Conservation (phyloP, 2,329 filamentous ascomycete genomes). For the Zasmidium angulare region DNA sequence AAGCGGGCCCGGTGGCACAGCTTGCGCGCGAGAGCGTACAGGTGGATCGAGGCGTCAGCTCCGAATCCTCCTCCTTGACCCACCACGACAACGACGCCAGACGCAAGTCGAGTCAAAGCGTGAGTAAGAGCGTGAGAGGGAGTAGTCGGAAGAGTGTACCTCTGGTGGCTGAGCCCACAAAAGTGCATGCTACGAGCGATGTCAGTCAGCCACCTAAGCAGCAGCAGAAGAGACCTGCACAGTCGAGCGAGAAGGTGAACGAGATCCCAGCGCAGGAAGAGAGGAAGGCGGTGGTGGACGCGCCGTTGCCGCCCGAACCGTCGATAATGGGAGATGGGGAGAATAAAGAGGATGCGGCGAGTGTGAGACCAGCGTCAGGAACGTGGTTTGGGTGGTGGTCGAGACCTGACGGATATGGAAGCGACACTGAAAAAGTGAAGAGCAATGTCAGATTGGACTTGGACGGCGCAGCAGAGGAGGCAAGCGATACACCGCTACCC, state of each 20-base stretch:
- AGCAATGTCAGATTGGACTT: constrained; percentile 29
- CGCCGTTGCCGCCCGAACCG: constrained; percentile 48
- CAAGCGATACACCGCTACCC: constrained; percentile 44
- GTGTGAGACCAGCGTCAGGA: constrained; percentile 24
- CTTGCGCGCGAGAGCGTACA: constrained; percentile 48
- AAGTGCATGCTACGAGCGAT: constrained; percentile 43
- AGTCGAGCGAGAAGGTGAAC: constrained; percentile 25
- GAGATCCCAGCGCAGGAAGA: constrained; percentile 10
- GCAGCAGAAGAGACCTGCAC: constrained; percentile 24
- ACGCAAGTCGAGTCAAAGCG: constrained; percentile 27
- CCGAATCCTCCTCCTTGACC: constrained; percentile 29
- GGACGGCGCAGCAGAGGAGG: constrained; percentile 35
- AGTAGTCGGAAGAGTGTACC: constrained; percentile 46
- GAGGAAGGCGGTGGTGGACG: constrained; percentile 30
- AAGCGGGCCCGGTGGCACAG: constrained; percentile 49
- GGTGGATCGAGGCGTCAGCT: constrained; percentile 44
- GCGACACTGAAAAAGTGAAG: constrained; percentile 36
- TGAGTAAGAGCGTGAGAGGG: constrained; percentile 44
- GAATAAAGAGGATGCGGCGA: constrained; percentile 24
- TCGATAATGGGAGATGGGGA: constrained; percentile 30
- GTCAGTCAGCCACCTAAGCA: constrained; percentile 29
- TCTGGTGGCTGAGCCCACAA: constrained; percentile 46
- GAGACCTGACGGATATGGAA: constrained; percentile 47
- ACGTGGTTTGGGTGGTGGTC: constrained; percentile 54
- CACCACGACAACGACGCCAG: constrained; percentile 33